Evolutionary conservation across 768 basidiomycete genomes (phyloP), one percentile per base, ranked within the genome.

Genomic region (Termitomyces sp.): DNA sequence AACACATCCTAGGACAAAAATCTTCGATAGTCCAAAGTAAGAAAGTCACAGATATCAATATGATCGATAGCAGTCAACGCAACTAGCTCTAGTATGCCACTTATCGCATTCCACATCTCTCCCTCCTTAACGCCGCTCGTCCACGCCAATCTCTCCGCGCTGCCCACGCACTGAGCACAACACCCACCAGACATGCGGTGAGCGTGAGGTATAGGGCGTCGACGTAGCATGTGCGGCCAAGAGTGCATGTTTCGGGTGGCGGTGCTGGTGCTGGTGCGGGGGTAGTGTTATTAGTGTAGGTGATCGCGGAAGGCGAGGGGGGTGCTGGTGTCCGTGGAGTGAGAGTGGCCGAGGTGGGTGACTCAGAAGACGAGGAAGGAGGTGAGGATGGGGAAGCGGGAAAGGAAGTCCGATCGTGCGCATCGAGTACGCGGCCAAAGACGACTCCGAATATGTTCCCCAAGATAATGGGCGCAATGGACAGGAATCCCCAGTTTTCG

Each of bases 401-500:
- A 1, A 55, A 23, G 13, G 49, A 20, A 0, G 60, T 82, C 3
- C 12, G 33, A 8, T 35, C 50, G 64, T 95, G 90, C 4, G 86
- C 77, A 64, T 96, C 94, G 33, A 94, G 79, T 64, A 91, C 88
- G 50, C 76, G 78, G 5, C 94, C 94, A 65, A 95, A 95, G 47
- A 86, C 75, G 54, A 95, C 64, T n/a, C 91, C 93, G 70, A 93
- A 90, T 1, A 94, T 49, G 72, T 95, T 95, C 0, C 88, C 88
- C 4, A 88, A 90, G 6, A 87, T n/a, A 56, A 93, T 73, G 1
- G 94, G 91, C 0, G 89, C 82, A 50, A 92, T 72, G 20, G 84
- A 82, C 28, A 89, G 76, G 67, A 82, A 91, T 9, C 93, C 93
- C 89, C 88, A 93, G 71, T 95, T 95, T 74, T 94, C 88, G 1